Conservation (phyloP, 768 basidiomycete genomes). For the Boletellus ananas region DNA sequence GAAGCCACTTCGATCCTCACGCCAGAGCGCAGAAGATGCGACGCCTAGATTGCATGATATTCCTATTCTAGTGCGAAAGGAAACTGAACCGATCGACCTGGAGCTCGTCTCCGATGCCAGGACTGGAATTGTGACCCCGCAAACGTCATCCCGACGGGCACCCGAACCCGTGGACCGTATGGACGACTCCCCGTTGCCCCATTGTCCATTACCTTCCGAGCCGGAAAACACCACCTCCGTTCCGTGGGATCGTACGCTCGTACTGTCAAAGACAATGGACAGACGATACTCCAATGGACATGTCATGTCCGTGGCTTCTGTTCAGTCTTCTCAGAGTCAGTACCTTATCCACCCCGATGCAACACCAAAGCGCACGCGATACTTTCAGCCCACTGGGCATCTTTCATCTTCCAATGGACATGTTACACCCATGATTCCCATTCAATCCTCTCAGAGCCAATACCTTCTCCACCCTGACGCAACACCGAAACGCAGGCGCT, state of each 20-base stretch:
- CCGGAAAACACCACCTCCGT: not conserved
- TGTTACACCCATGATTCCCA: slow-evolving; percentile 9
- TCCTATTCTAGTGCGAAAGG: not conserved
- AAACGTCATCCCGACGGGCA: slow-evolving; percentile 6
- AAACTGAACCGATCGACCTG: not conserved
- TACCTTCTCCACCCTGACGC: slow-evolving; percentile 30
- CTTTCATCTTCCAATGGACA: slow-evolving; percentile 18
- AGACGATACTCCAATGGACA: slow-evolving; percentile 1
- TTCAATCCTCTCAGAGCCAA: slow-evolving; percentile 33
- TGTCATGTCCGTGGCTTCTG: slow-evolving; percentile 9
- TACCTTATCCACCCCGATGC: slow-evolving; percentile 30
- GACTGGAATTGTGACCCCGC: slow-evolving; percentile 17
- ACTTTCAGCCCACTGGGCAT: slow-evolving; percentile 16
- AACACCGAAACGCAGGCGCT: slow-evolving; percentile 35
- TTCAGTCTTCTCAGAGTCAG: slow-evolving; percentile 33
- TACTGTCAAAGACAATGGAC: not conserved
- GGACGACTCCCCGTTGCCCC: slow-evolving; percentile 2
- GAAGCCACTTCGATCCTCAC: not conserved
- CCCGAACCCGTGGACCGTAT: not conserved
- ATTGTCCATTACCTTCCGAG: not conserved
- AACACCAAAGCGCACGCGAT: slow-evolving; percentile 35
- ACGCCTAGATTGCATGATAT: not conserved
- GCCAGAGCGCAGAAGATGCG: not conserved
- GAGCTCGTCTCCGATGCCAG: not conserved
- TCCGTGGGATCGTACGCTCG: not conserved